Evolutionary conservation across 2,329 filamentous ascomycete genomes (phyloP).

Genomic region (Fusarium protoensiforme): DNA sequence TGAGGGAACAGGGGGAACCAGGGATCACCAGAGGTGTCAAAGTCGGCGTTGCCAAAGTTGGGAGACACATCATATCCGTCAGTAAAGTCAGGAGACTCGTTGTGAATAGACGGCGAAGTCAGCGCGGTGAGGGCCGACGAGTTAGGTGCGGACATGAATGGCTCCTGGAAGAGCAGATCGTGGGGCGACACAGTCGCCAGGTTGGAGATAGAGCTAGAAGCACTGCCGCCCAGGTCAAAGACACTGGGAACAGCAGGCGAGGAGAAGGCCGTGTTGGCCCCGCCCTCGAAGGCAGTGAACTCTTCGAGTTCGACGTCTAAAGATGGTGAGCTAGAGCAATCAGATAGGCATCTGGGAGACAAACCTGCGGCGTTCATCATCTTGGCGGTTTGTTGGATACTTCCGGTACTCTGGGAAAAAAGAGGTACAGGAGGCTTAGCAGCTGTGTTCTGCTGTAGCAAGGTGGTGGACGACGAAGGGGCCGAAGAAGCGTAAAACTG

Average conservation of each 20-base stretch:
- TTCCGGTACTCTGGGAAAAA: conserved; percentile 71
- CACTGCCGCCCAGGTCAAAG: conserved; percentile 62
- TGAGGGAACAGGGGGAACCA: conserved; percentile 83
- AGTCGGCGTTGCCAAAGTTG: conserved; percentile 72
- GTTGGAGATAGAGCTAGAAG: conserved; percentile 63
- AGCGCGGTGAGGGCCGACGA: conserved; percentile 85
- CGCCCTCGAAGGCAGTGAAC: conserved; percentile 67
- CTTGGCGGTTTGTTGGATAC: conserved; percentile 57
- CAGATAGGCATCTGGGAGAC: conserved; percentile 12
- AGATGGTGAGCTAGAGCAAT: conserved; percentile 47
- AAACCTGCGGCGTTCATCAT: conserved; percentile 59
- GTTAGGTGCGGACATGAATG: conserved; percentile 80
- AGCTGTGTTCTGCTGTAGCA: conserved; percentile 64
- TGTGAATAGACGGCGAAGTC: conserved; percentile 84
- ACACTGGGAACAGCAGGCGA: conserved; percentile 62
- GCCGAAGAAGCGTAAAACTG: conserved; percentile 77
- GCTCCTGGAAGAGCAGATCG: conserved; percentile 78
- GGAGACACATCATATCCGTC: conserved; percentile 84
- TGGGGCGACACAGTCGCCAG: conserved; percentile 84
- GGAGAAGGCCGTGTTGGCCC: conserved; percentile 62
- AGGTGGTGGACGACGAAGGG: conserved; percentile 67
- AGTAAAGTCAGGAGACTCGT: conserved; percentile 78
- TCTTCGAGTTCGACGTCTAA: conserved; percentile 70
- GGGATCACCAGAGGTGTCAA: conserved; percentile 61
- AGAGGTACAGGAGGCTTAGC: conserved; percentile 77